Conservation (phyloP, 2,329 filamentous ascomycete species). For the Lizonia empirigonia region DNA sequence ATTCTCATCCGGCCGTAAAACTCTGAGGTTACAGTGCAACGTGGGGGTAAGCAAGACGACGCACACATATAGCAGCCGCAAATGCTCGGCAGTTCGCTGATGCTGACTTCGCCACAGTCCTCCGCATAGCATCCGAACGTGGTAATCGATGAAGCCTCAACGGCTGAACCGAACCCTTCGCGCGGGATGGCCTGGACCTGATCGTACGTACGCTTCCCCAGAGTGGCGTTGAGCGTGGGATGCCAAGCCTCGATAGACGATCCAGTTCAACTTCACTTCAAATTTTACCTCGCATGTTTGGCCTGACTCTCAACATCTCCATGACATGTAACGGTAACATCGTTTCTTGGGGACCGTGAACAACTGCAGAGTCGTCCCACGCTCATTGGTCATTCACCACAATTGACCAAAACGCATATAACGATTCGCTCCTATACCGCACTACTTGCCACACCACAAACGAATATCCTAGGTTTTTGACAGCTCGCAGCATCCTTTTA, state of each 20-base stretch:
- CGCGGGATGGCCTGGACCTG: conserved; percentile 2
- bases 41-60: conserved; percentile 2
- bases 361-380: not conserved
- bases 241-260: conserved; percentile 1
- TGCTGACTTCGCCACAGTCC: conserved; percentile 4
- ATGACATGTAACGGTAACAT: not conserved
- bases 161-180: conserved; percentile 4
- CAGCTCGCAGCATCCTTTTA: too few relatives aligned
- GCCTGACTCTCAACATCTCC: not conserved
- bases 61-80: not conserved
- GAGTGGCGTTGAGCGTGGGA: not conserved
- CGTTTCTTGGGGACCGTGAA: too few relatives aligned
- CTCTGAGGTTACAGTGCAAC: not conserved
- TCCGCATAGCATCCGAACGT: not conserved
- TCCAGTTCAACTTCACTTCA: conserved; percentile 4
- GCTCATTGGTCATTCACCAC: too few relatives aligned
- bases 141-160: conserved; percentile 3
- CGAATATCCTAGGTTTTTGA: too few relatives aligned
- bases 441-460: too few relatives aligned
- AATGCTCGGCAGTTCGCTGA: conserved; percentile 1
- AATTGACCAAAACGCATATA: too few relatives aligned
- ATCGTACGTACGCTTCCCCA: conserved; percentile 1
- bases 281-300: not conserved
- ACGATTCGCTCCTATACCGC: too few relatives aligned
- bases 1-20: not conserved